Conservation (phyloP, 257 asterid genomes). For the Lycium ferocissimum region DNA sequence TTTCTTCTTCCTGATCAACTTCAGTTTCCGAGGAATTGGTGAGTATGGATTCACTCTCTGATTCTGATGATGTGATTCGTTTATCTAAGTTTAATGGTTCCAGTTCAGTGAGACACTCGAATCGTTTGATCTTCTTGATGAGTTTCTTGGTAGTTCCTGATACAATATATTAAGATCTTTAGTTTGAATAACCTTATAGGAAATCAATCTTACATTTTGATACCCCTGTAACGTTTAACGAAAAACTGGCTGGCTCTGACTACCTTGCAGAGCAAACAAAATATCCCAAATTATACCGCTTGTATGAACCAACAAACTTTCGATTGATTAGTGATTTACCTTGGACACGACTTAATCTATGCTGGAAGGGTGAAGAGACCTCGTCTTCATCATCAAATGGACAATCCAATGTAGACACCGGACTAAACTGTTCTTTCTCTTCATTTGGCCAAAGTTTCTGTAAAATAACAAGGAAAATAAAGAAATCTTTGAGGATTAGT, state of each 20-base stretch:
- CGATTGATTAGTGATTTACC: conserved; percentile 45
- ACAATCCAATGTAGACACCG: conserved; percentile 80
- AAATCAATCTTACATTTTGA: not conserved
- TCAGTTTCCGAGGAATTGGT: conserved; percentile 36
- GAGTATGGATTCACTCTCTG: conserved; percentile 51
- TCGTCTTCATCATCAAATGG: conserved; percentile 86
- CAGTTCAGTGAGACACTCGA: conserved; percentile 66
- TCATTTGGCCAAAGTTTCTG: conserved; percentile 63
- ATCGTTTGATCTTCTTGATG: conserved; percentile 60
- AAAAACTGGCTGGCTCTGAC: not conserved
- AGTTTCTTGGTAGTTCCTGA: conserved; percentile 68
- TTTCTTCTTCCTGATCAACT: conserved; percentile 40
- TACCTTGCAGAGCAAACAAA: not conserved
- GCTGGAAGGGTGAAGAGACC: conserved; percentile 71
- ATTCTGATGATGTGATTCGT: conserved; percentile 52
- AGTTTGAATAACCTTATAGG: not conserved
- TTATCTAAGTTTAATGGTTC: conserved; percentile 63
- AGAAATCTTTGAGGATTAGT: not conserved
- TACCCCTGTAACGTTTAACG: not conserved
- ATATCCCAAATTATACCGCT: not conserved
- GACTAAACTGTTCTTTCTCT: conserved; percentile 87
- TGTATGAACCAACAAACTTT: not conserved
- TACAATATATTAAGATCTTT: not conserved
- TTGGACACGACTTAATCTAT: conserved; percentile 54
- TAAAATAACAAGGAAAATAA: conserved; percentile 20